Evolutionary conservation across 1,284 basidiomycete species (phyloP), one percentile per base, ranked within the genome.

Genomic region (Heterobasidion annosum): DNA sequence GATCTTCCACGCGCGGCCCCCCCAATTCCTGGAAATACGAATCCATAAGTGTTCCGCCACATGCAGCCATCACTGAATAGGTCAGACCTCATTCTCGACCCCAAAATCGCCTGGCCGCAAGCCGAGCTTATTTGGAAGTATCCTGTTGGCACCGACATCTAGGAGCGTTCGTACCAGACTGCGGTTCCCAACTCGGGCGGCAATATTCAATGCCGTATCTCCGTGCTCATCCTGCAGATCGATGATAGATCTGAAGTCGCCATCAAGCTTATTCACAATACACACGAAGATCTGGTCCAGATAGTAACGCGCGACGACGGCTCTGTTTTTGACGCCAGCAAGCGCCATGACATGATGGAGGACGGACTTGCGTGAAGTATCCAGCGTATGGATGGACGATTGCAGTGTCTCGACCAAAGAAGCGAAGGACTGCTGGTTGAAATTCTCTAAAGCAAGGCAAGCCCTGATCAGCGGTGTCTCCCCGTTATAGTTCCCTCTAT

Each of bases 161-260:
- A 99, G 66, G 57, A 99, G 71, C 25, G 93, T 88, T 62, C 88
- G 78, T 16, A 98, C 93, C 59, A 99, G 72, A 59, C 88, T 85
- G 57, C 88, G 80, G 68, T 95, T 98, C 2, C 97, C 97, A 0
- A 98, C 87, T 51, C 97, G 75, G 0, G 97, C 95, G 12, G 95
- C 93, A 60, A 98, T 92, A 69, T 96, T 97, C 60, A 99, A 70
- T 4, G 94, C 92, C 0, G 97, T 98, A 67, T 99, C 97, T 0
- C 97, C 97, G 67, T 98, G 88, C 59, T 93, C 85, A 67, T 99
- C 97, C 70, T 95, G 93, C 43, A 97, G 75, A 69, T 99, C 93
- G 13, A 99, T 83, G 43, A 98, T 71, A 8, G 81, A 85, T 63
- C 80, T 79, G 65, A 95, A 90, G 55, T 88, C 85, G 1, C 83